Conservation (phyloP, 2,329 filamentous ascomycete species). For the Aureobasidium sp. region DNA sequence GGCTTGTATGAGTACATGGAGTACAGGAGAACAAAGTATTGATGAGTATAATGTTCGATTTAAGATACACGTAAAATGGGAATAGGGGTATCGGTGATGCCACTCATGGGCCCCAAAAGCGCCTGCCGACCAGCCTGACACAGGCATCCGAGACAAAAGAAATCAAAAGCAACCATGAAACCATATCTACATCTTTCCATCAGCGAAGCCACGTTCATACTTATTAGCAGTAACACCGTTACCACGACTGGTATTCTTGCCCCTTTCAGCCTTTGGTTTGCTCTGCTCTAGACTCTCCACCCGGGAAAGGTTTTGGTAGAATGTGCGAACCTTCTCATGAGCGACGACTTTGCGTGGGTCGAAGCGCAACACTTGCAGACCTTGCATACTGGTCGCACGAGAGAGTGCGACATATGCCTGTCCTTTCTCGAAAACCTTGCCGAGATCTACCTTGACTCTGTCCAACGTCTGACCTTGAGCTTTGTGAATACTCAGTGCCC, state of each 20-base stretch:
- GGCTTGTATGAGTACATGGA: not conserved
- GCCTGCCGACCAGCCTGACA: conserved; percentile 8
- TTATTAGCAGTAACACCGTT: conserved; percentile 21
- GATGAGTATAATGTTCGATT: not conserved
- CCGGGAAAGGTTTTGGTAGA: conserved; percentile 74
- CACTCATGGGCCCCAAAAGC: conserved; percentile 9
- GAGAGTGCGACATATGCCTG: conserved; percentile 96
- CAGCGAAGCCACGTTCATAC: conserved; percentile 22
- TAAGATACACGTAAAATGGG: conserved; percentile 8
- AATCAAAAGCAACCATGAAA: not conserved
- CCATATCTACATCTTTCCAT: not conserved
- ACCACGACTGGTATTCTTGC: conserved; percentile 21
- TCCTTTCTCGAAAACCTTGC: conserved; percentile 89
- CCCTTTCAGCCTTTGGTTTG: conserved; percentile 25
- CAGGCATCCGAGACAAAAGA: conserved; percentile 7
- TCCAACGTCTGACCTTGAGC: conserved; percentile 92
- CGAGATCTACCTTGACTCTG: conserved; percentile 87
- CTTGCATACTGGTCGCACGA: conserved; percentile 78
- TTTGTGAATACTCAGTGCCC: conserved; percentile 97
- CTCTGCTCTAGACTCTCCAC: conserved; percentile 43
- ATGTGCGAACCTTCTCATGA: conserved; percentile 73
- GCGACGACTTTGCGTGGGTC: conserved; percentile 90
- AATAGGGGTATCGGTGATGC: conserved; percentile 11
- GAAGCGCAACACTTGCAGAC: conserved; percentile 81
- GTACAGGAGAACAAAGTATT: not conserved